Evolutionary conservation across 1,284 basidiomycete species (phyloP).

Genomic region (Pterulicium gracile): DNA sequence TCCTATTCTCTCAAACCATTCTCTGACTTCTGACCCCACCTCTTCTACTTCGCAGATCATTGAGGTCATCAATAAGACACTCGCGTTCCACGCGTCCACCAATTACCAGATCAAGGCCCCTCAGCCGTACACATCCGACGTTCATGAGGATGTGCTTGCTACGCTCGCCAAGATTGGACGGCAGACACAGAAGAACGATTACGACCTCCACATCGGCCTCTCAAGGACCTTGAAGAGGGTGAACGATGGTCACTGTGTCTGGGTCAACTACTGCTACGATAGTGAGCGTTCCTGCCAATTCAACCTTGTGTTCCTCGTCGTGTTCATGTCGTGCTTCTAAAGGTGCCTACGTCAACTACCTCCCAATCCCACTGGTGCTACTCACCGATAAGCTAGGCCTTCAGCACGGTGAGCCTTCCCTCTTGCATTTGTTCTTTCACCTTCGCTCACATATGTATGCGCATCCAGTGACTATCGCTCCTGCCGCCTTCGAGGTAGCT

Average conservation of each 20-base stretch:
- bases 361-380: constrained; percentile 42
- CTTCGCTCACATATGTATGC: neutral
- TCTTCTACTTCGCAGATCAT: neutral
- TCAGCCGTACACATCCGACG: neutral
- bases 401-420: constrained; percentile 19
- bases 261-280: constrained; percentile 12
- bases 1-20: neutral
- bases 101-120: constrained; percentile 2
- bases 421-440: neutral
- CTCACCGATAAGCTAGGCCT: constrained; percentile 32
- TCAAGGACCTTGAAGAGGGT: constrained; percentile 9
- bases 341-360: constrained; percentile 3
- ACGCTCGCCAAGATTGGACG: constrained; percentile 2
- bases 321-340: neutral
- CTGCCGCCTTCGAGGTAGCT: constrained; percentile 1
- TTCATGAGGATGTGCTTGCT: constrained; percentile 1
- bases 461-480: neutral
- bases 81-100: constrained; percentile 2
- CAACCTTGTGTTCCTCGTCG: too few relatives aligned
- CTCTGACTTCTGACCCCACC: neutral
- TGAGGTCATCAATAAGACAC: constrained; percentile 1
- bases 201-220: constrained; percentile 7
- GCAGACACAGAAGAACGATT: constrained; percentile 4
- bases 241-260: constrained; percentile 13
- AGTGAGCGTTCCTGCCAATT: neutral